Conservation (phyloP, 768 basidiomycete species). For the Termitomyces bulborhizus region DNA sequence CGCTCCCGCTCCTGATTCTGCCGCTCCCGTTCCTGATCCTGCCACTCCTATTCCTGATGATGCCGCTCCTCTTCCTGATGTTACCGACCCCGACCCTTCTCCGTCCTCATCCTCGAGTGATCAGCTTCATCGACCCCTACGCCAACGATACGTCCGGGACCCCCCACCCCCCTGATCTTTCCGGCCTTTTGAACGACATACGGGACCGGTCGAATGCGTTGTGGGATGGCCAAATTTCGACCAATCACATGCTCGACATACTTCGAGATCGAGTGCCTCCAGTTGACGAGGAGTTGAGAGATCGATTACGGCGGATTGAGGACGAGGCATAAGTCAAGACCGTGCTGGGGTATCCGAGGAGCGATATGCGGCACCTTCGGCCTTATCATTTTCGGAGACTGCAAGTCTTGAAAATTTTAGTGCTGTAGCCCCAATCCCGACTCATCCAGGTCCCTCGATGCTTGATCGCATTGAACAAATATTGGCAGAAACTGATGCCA, state of each 20-base stretch:
- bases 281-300: slow-evolving; percentile 34
- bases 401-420: slow-evolving; percentile 19
- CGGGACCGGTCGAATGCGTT: slow-evolving; percentile 54
- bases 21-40: too few species aligned
- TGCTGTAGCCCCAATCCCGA: slow-evolving; percentile 40
- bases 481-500: slow-evolving; percentile 33
- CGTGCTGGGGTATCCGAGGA: slow-evolving; percentile 20
- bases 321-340: slow-evolving; percentile 32
- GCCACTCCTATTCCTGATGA: too few species aligned
- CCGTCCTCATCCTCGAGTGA: slow-evolving; percentile 18
- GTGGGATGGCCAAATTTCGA: slow-evolving; percentile 54
- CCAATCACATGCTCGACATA: slow-evolving; percentile 57
- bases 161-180: slow-evolving; percentile 34
- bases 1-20: slow-evolving; percentile 12
- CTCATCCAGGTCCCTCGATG: slow-evolving; percentile 44
- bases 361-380: slow-evolving; percentile 16
- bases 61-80: slow-evolving; percentile 12
- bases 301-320: slow-evolving; percentile 41
- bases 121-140: slow-evolving; percentile 30
- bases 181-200: slow-evolving; percentile 50
- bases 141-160: slow-evolving; percentile 20
- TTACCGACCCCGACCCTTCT: slow-evolving; percentile 6
- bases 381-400: slow-evolving; percentile 23
- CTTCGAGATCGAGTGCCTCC: slow-evolving; percentile 42
- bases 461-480: slow-evolving; percentile 59